phyloP scores from a whole-genome alignment of 2,329 filamentous ascomycete species.

The Alternaria alternata region DNA sequence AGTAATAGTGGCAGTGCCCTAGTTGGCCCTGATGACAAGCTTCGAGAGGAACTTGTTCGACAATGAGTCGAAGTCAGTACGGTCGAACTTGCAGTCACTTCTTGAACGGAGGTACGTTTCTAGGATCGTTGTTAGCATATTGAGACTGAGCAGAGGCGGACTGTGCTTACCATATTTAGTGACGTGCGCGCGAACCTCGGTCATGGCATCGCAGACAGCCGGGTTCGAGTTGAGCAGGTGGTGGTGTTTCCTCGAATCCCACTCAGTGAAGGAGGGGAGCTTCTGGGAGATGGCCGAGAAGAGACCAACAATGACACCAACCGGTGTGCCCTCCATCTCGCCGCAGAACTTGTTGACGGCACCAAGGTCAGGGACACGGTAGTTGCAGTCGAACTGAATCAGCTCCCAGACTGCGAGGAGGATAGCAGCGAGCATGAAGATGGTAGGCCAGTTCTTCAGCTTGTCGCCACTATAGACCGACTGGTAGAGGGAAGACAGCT shows the following conservation, averaged over 20 bases:
- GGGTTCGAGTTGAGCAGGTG: conserved; percentile 89
- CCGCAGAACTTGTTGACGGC: conserved; percentile 93
- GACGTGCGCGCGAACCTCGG: conserved; percentile 91
- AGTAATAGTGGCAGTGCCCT: conserved; percentile 31
- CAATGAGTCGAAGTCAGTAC: conserved; percentile 90
- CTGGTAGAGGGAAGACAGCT: conserved; percentile 91
- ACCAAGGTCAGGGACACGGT: conserved; percentile 83
- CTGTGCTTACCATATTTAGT: conserved; percentile 83
- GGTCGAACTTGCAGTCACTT: conserved; percentile 82
- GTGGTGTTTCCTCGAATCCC: conserved; percentile 91
- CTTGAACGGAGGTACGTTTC: conserved; percentile 87
- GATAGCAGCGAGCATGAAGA: conserved; percentile 95
- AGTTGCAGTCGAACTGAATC: conserved; percentile 99
- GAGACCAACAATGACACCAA: conserved; percentile 93
- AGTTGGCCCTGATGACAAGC: conserved; percentile 94
- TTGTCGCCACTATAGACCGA: conserved; percentile 97
- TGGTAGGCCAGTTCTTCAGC: conserved; percentile 98
- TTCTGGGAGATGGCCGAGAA: conserved; percentile 99
- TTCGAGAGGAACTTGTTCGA: conserved; percentile 98
- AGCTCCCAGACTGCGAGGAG: conserved; percentile 95
- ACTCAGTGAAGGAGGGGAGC: conserved; percentile 88
- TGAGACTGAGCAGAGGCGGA: conserved; percentile 9
- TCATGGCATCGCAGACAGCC: conserved; percentile 94
- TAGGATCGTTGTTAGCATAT: conserved; percentile 60
- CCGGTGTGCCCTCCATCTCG: conserved; percentile 95